Conservation (phyloP, 345 rosid genomes). For the Populus simonii region DNA sequence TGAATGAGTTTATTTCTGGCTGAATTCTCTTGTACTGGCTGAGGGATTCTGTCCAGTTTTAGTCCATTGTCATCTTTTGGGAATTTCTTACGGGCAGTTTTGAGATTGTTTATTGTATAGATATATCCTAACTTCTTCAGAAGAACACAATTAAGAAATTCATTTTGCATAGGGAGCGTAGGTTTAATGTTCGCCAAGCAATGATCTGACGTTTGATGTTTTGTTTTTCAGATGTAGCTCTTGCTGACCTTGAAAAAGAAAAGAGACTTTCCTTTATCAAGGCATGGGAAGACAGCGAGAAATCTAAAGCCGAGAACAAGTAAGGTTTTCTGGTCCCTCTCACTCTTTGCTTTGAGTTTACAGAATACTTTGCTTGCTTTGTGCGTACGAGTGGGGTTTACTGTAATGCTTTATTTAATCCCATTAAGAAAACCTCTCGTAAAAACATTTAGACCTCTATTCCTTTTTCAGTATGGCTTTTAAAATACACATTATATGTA, state of each 20-base stretch:
- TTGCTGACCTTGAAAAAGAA: conserved; percentile 76
- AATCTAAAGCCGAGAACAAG: conserved; percentile 82
- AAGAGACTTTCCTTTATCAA: conserved; percentile 55
- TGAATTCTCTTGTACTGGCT: neutral
- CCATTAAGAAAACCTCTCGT: neutral
- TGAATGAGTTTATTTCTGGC: neutral
- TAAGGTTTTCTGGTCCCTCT: conserved; percentile 21
- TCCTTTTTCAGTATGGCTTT: neutral
- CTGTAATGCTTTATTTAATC: neutral
- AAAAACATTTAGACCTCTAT: neutral
- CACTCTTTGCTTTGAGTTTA: neutral
- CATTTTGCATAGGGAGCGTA: neutral
- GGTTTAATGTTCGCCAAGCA: neutral
- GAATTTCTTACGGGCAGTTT: neutral
- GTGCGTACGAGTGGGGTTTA: neutral
- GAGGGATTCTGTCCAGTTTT: neutral
- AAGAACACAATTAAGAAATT: neutral
- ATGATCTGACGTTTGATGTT: neutral
- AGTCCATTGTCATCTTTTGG: neutral
- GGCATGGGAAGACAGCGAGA: conserved; percentile 96
- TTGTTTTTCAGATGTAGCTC: conserved; percentile 62
- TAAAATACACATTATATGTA: neutral
- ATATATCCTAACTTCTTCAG: neutral
- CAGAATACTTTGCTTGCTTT: neutral
- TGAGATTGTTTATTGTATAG: neutral